Percentiles rank a stretch among this genome's conserved stretches.
Conservation (phyloP, 257 asterid genomes). For the Prunella vulgaris region DNA sequence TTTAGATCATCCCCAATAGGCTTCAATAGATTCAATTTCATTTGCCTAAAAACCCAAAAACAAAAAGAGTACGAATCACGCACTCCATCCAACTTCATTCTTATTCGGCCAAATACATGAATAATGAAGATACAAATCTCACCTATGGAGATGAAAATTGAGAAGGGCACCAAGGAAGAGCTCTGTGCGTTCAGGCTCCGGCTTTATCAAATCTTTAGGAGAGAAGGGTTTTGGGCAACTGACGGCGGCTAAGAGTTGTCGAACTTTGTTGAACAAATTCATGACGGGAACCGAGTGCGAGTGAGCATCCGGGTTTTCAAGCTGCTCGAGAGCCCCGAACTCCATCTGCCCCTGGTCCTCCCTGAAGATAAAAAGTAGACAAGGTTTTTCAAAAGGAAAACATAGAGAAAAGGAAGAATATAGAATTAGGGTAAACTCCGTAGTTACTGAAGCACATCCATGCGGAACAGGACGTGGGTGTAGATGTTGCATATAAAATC, state of each 20-base stretch:
- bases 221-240: conserved; percentile 57
- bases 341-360: conserved; percentile 74
- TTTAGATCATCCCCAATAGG: conserved; percentile 51
- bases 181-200: conserved; percentile 71
- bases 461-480: conserved; percentile 44
- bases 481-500: conserved; percentile 64
- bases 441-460: conserved; percentile 47
- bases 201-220: conserved; percentile 66
- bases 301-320: conserved; percentile 82
- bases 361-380: conserved; percentile 31
- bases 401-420: neutral
- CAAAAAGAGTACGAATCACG: neutral
- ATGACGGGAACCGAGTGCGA: conserved; percentile 45
- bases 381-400: neutral
- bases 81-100: neutral
- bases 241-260: conserved; percentile 39
- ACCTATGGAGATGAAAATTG: conserved; percentile 76
- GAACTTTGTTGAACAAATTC: conserved; percentile 50
- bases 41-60: conserved; percentile 35
- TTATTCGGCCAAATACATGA: neutral
- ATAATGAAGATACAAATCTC: neutral
- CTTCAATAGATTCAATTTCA: conserved; percentile 43
- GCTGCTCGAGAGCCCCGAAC: conserved; percentile 69
- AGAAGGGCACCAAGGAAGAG: conserved; percentile 69
- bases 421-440: neutral